These are phyloP conservation scores for Cladobotryum mycophilum DNA, from an alignment of 2,329 filamentous ascomycete species.

Conservation along the genomic window DNA sequence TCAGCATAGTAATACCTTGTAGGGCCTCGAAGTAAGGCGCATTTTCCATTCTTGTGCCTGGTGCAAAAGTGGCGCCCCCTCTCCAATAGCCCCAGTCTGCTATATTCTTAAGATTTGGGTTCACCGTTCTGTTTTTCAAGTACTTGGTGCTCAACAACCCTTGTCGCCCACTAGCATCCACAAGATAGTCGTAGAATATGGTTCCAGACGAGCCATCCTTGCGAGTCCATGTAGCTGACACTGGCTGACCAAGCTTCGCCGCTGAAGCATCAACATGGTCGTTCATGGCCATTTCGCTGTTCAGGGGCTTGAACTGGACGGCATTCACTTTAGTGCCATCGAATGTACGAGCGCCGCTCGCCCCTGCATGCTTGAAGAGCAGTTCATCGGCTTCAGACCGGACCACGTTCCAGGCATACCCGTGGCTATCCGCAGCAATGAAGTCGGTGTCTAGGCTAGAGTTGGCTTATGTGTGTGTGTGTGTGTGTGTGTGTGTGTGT, in stretches of 20 bases:
- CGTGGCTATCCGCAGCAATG: constrained; percentile 30
- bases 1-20: constrained; percentile 16
- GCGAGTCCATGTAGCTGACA: constrained; percentile 29
- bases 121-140: constrained; percentile 40
- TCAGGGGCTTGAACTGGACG: constrained; percentile 23
- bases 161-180: constrained; percentile 41
- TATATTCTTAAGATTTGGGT: constrained; percentile 42
- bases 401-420: constrained; percentile 40
- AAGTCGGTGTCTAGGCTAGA: constrained; percentile 35
- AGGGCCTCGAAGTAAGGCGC: constrained; percentile 40
- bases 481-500: too few species aligned
- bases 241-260: constrained; percentile 22
- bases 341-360: constrained; percentile 26
- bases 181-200: constrained; percentile 40
- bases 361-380: constrained; percentile 36
- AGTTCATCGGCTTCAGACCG: constrained; percentile 41
- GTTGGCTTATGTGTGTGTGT: neutral
- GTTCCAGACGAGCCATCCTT: constrained; percentile 31
- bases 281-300: too few species aligned
- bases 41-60: constrained; percentile 29
- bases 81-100: constrained; percentile 46
- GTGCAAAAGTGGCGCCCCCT: constrained; percentile 24
- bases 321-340: constrained; percentile 32
- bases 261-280: neutral
- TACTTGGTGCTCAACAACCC: constrained; percentile 44